Percentiles rank a stretch among this genome's conserved stretches.
phyloP scores from a whole-genome alignment of 768 basidiomycete genomes.

The Mycena pura region DNA sequence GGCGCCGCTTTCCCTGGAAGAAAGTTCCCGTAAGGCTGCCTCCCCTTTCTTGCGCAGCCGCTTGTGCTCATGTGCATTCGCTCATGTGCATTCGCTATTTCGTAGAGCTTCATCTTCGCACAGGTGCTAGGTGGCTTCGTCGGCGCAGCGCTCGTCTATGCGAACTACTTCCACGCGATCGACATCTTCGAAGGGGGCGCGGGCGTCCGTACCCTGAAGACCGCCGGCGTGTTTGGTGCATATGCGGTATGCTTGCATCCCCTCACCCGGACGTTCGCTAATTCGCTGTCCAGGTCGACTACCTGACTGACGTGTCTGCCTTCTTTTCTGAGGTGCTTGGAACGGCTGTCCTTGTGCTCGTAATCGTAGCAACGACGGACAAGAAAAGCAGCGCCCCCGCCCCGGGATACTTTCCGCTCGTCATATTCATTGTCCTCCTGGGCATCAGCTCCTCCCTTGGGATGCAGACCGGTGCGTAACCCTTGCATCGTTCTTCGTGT shows the following conservation, averaged over 20 bases:
- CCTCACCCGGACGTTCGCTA: neutral
- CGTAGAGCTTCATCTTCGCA: slow-evolving; percentile 48
- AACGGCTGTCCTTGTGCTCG: slow-evolving; percentile 52
- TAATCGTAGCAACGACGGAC: slow-evolving; percentile 52
- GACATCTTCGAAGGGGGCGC: slow-evolving; percentile 57
- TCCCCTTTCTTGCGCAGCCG: neutral
- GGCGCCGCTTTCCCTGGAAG: slow-evolving; percentile 62
- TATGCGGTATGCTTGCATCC: neutral
- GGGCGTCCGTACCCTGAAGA: slow-evolving; percentile 51
- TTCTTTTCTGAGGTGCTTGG: slow-evolving; percentile 40
- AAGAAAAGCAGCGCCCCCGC: slow-evolving; percentile 50
- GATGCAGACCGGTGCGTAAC: slow-evolving; percentile 48
- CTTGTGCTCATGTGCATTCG: neutral
- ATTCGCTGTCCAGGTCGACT: slow-evolving; percentile 6
- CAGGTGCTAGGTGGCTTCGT: slow-evolving; percentile 60
- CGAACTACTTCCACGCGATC: slow-evolving; percentile 66
- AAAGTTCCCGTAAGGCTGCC: slow-evolving; percentile 52
- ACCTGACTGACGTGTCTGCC: slow-evolving; percentile 20
- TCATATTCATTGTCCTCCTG: slow-evolving; percentile 52
- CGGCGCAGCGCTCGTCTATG: slow-evolving; percentile 58
- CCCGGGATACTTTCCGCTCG: slow-evolving; percentile 51
- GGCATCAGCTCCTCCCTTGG: slow-evolving; percentile 57
- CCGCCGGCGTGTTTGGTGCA: slow-evolving; percentile 39
- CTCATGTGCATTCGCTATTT: too few relatives aligned
- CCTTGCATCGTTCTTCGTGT: neutral